Evolutionary conservation across 2,329 filamentous ascomycete genomes (phyloP), one percentile per base, ranked within the genome.

Genomic region (Camptophora hylomeconis): DNA sequence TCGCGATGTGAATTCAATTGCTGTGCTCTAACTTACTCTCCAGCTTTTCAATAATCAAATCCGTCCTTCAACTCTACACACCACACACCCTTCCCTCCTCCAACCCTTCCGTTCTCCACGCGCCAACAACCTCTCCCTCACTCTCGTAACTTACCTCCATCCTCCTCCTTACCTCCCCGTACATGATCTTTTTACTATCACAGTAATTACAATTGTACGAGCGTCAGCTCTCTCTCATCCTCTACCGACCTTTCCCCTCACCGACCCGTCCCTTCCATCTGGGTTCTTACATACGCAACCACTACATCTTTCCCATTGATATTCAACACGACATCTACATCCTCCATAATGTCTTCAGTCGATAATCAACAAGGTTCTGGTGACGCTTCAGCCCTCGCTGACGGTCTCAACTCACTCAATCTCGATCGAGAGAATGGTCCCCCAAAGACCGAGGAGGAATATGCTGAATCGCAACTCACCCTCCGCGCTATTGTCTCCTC

Each of bases 401-500:
- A 80, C 31, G 54, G 60, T 36, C 59, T 80, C 54, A 72, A 78
- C 44, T 72, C 74, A 45, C 60, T 81, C 38, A 74, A 75, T 53
- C 53, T 81, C 42, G 76, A 80, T 33, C 64, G 57, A 28, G 53
- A 50, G 27, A 80, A 89, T 45, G 80, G 80, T 43, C 70, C 72
- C 36, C 87, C 83, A 48, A 89, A 87, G 64, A 92, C 87, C 35
- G 89, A 98, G 47, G 86, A 95, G 54, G 89, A 98, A 58, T 98
- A 98, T 53, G 84, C 83, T 28, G 74, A 84, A 54, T 75, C 86
- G 29, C 81, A 92, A 59, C 69, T 98, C 49, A 98, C 89, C 38
- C 73, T 98, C 40, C 81, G 89, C 54, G 89, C 89, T 46, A 94
- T 98, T 53, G 89, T 98, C 44, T 94, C 89, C 18, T 94, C 89